phyloP scores from a whole-genome alignment of 2,329 filamentous ascomycete species.

The Aphanocladium album region DNA sequence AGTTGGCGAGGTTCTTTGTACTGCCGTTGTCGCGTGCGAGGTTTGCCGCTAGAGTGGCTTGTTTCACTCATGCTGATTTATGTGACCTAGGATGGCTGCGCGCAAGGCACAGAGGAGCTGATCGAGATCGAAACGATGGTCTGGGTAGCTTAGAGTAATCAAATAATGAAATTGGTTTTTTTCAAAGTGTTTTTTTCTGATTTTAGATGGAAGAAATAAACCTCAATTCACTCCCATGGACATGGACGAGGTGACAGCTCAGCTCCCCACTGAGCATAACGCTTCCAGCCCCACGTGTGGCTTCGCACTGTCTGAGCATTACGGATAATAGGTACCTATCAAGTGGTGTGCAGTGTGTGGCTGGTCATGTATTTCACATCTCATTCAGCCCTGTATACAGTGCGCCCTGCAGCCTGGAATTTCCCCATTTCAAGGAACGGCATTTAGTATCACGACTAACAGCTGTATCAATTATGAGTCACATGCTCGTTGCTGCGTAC shows the following conservation, averaged over 20 bases:
- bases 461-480: background rate
- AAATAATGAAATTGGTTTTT: background rate
- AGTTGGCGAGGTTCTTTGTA: conserved; percentile 37
- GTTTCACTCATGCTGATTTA: background rate
- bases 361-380: background rate
- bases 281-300: conserved; percentile 17
- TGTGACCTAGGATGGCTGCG: conserved; percentile 13
- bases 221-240: background rate
- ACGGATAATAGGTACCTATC: conserved; percentile 24
- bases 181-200: background rate
- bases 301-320: conserved; percentile 11
- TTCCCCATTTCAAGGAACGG: background rate
- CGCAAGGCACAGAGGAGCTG: background rate
- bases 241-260: background rate
- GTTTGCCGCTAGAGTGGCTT: conserved; percentile 14
- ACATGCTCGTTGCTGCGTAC: background rate
- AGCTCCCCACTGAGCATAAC: conserved; percentile 26
- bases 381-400: background rate
- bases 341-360: background rate
- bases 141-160: background rate
- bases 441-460: background rate
- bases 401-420: background rate
- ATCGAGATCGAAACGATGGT: too few species aligned
- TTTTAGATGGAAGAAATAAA: background rate
- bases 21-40: conserved; percentile 34